phyloP scores from a whole-genome alignment of 129 eudicot species.

The Chrysanthemum lavandulifolium region DNA sequence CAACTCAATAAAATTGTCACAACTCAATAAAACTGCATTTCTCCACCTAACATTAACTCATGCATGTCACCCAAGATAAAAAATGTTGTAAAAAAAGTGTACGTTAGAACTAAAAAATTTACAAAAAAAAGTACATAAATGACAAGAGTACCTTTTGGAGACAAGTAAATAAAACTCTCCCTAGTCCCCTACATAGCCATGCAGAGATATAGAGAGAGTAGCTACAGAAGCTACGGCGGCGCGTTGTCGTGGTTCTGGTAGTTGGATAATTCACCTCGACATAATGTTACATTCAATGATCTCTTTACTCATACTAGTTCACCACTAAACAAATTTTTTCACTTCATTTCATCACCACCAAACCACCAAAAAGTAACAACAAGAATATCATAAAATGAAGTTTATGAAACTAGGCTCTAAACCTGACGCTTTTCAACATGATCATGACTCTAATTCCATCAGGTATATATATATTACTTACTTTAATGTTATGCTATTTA shows the following conservation, averaged over 20 bases:
- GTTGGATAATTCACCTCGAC: conserved; percentile 30
- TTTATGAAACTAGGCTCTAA: conserved; percentile 91
- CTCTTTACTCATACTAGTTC: conserved; percentile 8
- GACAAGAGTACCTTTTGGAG: conserved; percentile 3
- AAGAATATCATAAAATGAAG: conserved; percentile 51
- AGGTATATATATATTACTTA: conserved; percentile 35
- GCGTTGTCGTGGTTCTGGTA: conserved; percentile 31
- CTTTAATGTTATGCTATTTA: not conserved
- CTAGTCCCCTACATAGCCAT: not conserved
- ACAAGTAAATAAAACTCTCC: conserved; percentile 21
- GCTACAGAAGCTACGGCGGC: conserved; percentile 34
- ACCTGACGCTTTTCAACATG: conserved; percentile 74
- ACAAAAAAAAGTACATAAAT: too few species aligned
- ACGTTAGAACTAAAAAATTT: too few species aligned
- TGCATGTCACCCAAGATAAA: too few species aligned
- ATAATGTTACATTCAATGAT: conserved; percentile 36
- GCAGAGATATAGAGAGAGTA: conserved; percentile 17
- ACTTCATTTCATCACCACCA: conserved; percentile 3
- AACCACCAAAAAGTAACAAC: not conserved
- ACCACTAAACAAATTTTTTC: not conserved
- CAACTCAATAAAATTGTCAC: too few species aligned
- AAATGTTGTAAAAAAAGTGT: too few species aligned
- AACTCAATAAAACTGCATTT: too few species aligned
- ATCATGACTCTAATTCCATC: conserved; percentile 46
- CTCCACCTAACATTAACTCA: too few species aligned